These are phyloP conservation scores for Phyllachora maydis DNA, from an alignment of 2,329 filamentous ascomycete genomes.

Conservation along the genomic window DNA sequence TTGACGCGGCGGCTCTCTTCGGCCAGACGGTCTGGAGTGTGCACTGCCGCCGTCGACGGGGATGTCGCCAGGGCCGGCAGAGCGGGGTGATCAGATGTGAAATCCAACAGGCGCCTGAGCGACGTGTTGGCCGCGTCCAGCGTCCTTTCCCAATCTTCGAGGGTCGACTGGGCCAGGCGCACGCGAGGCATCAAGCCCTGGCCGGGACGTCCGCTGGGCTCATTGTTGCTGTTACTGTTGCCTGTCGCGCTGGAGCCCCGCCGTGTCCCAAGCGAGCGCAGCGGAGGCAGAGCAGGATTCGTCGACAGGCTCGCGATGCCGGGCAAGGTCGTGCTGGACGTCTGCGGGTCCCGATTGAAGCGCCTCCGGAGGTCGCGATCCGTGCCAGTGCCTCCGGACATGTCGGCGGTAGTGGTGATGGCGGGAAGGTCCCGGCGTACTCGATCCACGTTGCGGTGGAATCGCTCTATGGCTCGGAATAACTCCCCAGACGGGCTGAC, in stretches of 20 bases:
- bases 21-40: too few species aligned
- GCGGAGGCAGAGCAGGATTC: conserved; percentile 13
- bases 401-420: conserved; percentile 5
- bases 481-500: conserved; percentile 21
- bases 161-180: too few species aligned
- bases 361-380: conserved; percentile 13
- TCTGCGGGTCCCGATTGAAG: conserved; percentile 13
- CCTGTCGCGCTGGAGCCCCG: conserved; percentile 8
- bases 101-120: too few species aligned
- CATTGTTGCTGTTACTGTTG: too few species aligned
- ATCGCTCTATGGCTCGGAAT: conserved; percentile 19
- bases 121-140: too few species aligned
- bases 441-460: conserved; percentile 11
- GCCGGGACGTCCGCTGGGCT: too few species aligned
- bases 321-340: conserved; percentile 6
- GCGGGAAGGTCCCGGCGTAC: conserved; percentile 4
- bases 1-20: conserved; percentile 36
- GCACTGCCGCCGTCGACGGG: too few species aligned
- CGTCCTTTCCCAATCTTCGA: too few species aligned
- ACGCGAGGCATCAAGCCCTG: too few species aligned
- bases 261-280: conserved; percentile 13
- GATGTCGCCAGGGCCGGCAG: too few species aligned
- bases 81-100: too few species aligned
- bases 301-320: conserved; percentile 4
- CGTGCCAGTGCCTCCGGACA: conserved; percentile 14